Percentiles rank a stretch among this genome's conserved stretches.
phyloP scores from a whole-genome alignment of 2,329 filamentous ascomycete species.

The Alternaria ventricosa region DNA sequence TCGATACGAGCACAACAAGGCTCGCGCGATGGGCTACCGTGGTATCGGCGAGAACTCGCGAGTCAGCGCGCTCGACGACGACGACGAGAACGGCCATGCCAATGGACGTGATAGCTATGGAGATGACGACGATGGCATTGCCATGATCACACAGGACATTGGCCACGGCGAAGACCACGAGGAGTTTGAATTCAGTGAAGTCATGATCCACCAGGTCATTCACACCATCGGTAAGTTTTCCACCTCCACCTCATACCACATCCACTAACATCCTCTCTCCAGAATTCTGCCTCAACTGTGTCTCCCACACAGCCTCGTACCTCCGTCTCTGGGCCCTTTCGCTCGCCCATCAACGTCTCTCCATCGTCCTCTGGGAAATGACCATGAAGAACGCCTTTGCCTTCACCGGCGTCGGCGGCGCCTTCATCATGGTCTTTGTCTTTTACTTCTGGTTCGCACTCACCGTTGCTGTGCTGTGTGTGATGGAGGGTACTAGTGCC shows the following conservation, averaged over 20 bases:
- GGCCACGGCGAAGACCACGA: slow-evolving; percentile 78
- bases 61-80: slow-evolving; percentile 88
- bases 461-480: slow-evolving; percentile 78
- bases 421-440: slow-evolving; percentile 79
- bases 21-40: slow-evolving; percentile 86
- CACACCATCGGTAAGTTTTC: slow-evolving; percentile 85
- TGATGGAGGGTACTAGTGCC: slow-evolving; percentile 95
- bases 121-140: slow-evolving; percentile 81
- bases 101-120: slow-evolving; percentile 69
- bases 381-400: slow-evolving; percentile 80
- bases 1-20: slow-evolving; percentile 89
- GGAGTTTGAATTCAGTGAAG: slow-evolving; percentile 95
- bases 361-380: slow-evolving; percentile 95
- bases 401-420: slow-evolving; percentile 69
- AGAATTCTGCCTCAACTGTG: slow-evolving; percentile 99
- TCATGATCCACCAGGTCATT: slow-evolving; percentile 99
- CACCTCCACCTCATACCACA: neutral
- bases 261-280: slow-evolving; percentile 28
- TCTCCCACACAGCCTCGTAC: slow-evolving; percentile 98
- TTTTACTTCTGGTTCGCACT: slow-evolving; percentile 93
- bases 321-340: slow-evolving; percentile 98
- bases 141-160: slow-evolving; percentile 88
- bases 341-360: slow-evolving; percentile 96
- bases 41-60: slow-evolving; percentile 88
- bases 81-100: slow-evolving; percentile 72